phyloP scores from a whole-genome alignment of 805 yeast species.

The Hanseniaspora hatyaiensis region DNA sequence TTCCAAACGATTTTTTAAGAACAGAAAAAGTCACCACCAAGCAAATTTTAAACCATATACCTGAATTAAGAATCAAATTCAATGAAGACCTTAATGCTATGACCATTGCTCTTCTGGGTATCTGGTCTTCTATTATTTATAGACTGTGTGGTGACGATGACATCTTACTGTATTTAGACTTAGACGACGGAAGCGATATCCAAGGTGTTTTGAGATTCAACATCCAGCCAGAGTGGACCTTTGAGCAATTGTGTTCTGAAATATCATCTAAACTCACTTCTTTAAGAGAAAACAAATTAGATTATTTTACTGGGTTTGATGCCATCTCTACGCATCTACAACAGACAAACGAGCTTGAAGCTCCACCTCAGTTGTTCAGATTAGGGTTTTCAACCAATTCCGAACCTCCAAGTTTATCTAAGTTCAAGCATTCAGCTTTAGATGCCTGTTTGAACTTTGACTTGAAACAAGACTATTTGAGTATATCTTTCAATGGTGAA shows the following conservation, averaged over 20 bases:
- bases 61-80: conserved; percentile 16
- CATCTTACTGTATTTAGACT: conserved; percentile 48
- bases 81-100: conserved; percentile 23
- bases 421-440: conserved; percentile 32
- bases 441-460: conserved; percentile 35
- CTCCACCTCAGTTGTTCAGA: conserved; percentile 52
- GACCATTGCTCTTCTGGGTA: conserved; percentile 15
- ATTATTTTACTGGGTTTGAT: conserved; percentile 37
- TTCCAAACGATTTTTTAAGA: conserved; percentile 78
- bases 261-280: conserved; percentile 33
- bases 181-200: conserved; percentile 24
- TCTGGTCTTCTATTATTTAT: conserved; percentile 55
- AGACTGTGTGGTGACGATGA: conserved; percentile 92
- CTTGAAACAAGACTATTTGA: conserved; percentile 19
- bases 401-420: conserved; percentile 31
- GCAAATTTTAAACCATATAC: conserved; percentile 22
- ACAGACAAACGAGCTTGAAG: conserved; percentile 38
- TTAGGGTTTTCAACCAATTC: conserved; percentile 32
- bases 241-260: conserved; percentile 38
- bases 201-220: conserved; percentile 48
- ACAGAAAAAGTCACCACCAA: conserved; percentile 45
- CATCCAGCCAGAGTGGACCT: conserved; percentile 44
- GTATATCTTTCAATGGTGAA: conserved; percentile 52
- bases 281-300: conserved; percentile 16
- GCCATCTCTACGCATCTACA: conserved; percentile 46